Conservation (phyloP, 441 rosid genomes). For the Theobroma grandiflorum region DNA sequence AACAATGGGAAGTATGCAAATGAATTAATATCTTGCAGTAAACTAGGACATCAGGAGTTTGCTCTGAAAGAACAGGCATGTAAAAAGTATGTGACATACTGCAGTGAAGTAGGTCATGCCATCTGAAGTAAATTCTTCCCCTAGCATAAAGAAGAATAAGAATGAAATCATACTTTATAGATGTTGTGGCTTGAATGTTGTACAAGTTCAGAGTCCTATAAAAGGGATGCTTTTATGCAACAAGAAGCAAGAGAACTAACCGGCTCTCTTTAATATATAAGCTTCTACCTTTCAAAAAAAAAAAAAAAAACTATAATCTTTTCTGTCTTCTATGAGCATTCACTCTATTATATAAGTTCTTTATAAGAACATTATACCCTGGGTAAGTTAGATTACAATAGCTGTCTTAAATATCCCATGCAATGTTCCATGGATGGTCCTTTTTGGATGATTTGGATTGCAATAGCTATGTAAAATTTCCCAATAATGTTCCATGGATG, state of each 20-base stretch:
- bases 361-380: constrained; percentile 7
- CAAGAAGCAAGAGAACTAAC: neutral
- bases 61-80: constrained; percentile 2
- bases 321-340: neutral
- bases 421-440: neutral
- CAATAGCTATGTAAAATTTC: constrained; percentile 4
- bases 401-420: too few relatives aligned
- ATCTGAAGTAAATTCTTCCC: constrained; percentile 5
- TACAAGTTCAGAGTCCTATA: neutral
- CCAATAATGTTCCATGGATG: neutral
- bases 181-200: constrained; percentile 14
- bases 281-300: neutral
- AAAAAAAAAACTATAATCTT: too few relatives aligned
- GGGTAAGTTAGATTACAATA: neutral
- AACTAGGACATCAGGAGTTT: neutral
- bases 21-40: constrained; percentile 9
- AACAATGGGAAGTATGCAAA: neutral
- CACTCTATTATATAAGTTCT: neutral
- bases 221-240: neutral
- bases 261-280: neutral
- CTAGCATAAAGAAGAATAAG: neutral
- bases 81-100: constrained; percentile 1
- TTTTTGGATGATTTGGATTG: constrained; percentile 13
- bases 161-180: constrained; percentile 8
- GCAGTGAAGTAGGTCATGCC: neutral